phyloP scores from a whole-genome alignment of 1,284 basidiomycete species.

The Grifola frondosa region DNA sequence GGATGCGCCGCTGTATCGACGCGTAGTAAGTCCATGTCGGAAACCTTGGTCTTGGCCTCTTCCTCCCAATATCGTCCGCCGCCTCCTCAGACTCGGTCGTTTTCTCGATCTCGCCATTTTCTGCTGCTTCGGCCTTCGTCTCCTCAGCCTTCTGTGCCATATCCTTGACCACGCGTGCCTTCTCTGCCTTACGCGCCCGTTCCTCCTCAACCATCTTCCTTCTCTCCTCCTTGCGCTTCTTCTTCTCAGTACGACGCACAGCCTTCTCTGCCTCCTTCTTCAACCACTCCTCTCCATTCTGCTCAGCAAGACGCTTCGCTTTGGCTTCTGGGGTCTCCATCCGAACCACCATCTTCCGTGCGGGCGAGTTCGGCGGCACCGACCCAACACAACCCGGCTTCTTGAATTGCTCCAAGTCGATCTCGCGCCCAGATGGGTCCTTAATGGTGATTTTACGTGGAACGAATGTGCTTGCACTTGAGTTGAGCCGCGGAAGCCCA shows the following conservation, averaged over 20 bases:
- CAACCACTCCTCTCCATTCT: no score
- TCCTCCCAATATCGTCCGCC: slow-evolving; percentile 30
- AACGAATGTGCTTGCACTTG: slow-evolving; percentile 62
- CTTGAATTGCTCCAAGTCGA: slow-evolving; percentile 54
- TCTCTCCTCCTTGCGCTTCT: slow-evolving; percentile 39
- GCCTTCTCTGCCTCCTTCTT: slow-evolving; percentile 37
- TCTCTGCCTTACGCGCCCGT: slow-evolving; percentile 27
- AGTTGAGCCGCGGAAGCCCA: slow-evolving; percentile 48
- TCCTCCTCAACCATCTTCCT: slow-evolving; percentile 34
- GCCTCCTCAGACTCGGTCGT: slow-evolving; percentile 40
- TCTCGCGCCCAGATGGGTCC: slow-evolving; percentile 56
- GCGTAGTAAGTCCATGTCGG: slow-evolving; percentile 51
- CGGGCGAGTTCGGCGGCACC: slow-evolving; percentile 43
- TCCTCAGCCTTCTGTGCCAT: slow-evolving; percentile 30
- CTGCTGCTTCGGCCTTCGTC: no score
- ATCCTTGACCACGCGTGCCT: no score
- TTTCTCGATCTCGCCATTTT: slow-evolving; percentile 39
- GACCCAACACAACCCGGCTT: slow-evolving; percentile 43
- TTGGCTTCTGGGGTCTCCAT: slow-evolving; percentile 50
- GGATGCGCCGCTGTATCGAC: slow-evolving; percentile 55
- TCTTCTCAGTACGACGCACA: slow-evolving; percentile 38
- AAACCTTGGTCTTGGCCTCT: slow-evolving; percentile 36
- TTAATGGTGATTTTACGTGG: slow-evolving; percentile 59
- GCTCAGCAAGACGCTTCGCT: slow-evolving; percentile 51
- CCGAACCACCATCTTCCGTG: slow-evolving; percentile 34